Evolutionary conservation across 108 stramenopile genomes (phyloP).

Genomic region (Bacterosira constricta): DNA sequence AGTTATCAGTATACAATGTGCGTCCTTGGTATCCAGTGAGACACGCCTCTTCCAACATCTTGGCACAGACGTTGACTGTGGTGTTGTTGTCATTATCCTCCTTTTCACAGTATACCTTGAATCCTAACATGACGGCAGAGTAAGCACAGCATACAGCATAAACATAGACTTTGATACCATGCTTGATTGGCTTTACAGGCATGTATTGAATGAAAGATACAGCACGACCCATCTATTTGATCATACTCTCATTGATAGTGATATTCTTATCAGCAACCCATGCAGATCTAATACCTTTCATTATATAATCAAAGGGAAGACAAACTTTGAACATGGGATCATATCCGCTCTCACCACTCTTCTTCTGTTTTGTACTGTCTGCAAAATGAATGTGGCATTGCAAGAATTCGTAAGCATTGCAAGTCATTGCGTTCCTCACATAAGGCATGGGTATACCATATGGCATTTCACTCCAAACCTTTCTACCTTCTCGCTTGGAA

Average conservation of each 20-base stretch:
- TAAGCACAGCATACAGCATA: constrained; percentile 1
- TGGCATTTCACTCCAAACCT: background rate
- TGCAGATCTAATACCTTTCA: background rate
- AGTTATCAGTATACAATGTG: no score
- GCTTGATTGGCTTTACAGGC: no score
- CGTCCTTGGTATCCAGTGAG: no score
- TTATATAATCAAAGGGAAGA: background rate
- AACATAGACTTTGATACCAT: constrained; percentile 12
- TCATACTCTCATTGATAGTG: no score
- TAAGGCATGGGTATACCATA: constrained; percentile 1
- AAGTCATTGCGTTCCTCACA: background rate
- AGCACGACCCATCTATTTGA: constrained; percentile 1
- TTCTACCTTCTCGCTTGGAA: background rate
- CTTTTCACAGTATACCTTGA: background rate
- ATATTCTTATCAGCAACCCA: constrained; percentile 6
- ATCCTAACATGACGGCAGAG: background rate
- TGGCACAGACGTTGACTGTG: no score
- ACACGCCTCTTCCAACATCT: no score
- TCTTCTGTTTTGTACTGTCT: background rate
- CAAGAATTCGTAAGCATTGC: background rate
- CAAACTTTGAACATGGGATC: constrained; percentile 7
- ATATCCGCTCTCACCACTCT: no score
- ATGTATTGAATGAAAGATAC: background rate
- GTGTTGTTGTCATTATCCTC: no score
- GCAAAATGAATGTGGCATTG: constrained; percentile 4